Conservation (phyloP, 2,329 filamentous ascomycete species). For the Aureobasidium pullulans region DNA sequence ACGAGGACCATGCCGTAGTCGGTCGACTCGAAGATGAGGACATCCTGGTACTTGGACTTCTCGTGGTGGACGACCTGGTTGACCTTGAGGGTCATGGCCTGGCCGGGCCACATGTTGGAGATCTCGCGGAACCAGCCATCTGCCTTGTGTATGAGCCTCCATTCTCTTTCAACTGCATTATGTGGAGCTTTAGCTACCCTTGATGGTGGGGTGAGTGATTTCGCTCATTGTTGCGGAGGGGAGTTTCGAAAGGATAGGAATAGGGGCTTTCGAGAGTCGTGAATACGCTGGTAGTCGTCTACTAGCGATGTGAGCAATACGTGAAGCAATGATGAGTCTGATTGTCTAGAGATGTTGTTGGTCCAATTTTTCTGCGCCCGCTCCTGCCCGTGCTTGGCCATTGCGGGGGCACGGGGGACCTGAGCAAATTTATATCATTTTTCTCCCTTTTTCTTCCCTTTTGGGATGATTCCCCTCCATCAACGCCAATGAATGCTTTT, state of each 20-base stretch:
- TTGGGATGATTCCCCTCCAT: background rate
- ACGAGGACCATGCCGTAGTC: conserved; percentile 95
- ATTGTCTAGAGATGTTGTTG: background rate
- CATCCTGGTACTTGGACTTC: conserved; percentile 98
- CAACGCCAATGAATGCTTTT: background rate
- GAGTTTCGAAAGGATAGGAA: background rate
- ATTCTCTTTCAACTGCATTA: conserved; percentile 13
- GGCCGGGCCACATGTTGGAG: conserved; percentile 97
- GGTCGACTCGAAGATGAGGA: conserved; percentile 96
- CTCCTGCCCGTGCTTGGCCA: conserved; percentile 4
- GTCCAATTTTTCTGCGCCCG: conserved; percentile 1
- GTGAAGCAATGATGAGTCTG: conserved; percentile 8
- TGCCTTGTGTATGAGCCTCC: conserved; percentile 31
- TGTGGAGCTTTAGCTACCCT: conserved; percentile 45
- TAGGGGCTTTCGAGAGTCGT: background rate
- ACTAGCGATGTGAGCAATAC: background rate
- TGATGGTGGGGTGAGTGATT: conserved; percentile 69
- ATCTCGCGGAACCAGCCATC: conserved; percentile 99
- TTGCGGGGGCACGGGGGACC: background rate
- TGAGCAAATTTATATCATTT: background rate
- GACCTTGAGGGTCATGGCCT: conserved; percentile 97
- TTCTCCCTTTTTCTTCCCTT: background rate
- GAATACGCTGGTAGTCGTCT: conserved; percentile 2
- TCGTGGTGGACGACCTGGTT: conserved; percentile 98
- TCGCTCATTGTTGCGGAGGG: conserved; percentile 49